Conservation (phyloP, 2,329 filamentous ascomycete species). For the Neonectria hederae region DNA sequence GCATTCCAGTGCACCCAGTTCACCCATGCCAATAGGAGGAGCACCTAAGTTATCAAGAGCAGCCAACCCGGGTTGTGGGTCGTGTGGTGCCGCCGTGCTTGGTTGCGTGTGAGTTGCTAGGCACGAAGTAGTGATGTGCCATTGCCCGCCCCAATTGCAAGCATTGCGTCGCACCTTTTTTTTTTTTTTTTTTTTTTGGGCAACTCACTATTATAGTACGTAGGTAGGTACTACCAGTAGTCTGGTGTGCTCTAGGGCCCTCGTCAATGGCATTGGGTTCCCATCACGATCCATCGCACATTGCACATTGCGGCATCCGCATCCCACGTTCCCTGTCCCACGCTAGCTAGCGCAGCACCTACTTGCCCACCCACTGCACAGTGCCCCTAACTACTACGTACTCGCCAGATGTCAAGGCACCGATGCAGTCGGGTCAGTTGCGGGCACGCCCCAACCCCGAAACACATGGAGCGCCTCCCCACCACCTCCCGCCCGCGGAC, state of each 20-base stretch:
- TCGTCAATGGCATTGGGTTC: slow-evolving; percentile 1
- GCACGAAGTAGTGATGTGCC: not conserved
- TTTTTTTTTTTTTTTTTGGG: too few relatives aligned
- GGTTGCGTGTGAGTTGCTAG: not conserved
- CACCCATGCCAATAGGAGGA: slow-evolving; percentile 11
- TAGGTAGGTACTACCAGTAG: not conserved
- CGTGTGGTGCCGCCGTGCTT: not conserved
- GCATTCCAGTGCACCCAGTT: not conserved
- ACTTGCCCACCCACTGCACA: slow-evolving; percentile 7
- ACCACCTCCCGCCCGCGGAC: slow-evolving; percentile 29
- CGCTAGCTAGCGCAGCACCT: slow-evolving; percentile 28
- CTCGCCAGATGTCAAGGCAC: slow-evolving; percentile 37
- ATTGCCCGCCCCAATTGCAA: too few relatives aligned
- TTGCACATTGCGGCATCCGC: not conserved
- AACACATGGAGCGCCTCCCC: slow-evolving; percentile 38
- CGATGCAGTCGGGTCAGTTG: slow-evolving; percentile 31
- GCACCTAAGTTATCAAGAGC: not conserved
- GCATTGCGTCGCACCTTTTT: too few relatives aligned
- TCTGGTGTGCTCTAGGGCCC: not conserved
- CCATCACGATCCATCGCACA: slow-evolving; percentile 21
- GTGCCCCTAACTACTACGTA: not conserved
- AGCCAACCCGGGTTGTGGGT: not conserved
- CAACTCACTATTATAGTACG: too few relatives aligned
- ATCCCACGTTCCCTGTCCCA: slow-evolving; percentile 37
- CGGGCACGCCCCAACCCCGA: slow-evolving; percentile 39